These are phyloP conservation scores for Mortierella sp. DNA, from an alignment of 371 early-diverging fungal species.

Conservation along the genomic window DNA sequence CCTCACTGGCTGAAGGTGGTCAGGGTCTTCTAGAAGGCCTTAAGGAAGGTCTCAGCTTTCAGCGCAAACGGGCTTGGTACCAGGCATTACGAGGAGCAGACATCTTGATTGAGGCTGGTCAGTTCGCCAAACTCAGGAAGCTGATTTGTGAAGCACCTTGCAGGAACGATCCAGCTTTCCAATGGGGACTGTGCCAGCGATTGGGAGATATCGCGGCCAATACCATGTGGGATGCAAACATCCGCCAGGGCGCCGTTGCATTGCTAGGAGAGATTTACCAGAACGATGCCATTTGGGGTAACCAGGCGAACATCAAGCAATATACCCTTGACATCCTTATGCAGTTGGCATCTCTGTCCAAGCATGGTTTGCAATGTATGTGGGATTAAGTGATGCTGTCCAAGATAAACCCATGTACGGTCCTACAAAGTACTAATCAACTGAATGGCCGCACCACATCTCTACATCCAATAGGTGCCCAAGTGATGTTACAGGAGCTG, in stretches of 20 bases:
- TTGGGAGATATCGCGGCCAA: slow-evolving; percentile 9
- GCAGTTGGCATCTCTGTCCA: background rate
- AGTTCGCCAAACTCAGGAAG: too few species aligned
- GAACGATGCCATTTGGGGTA: slow-evolving; percentile 4
- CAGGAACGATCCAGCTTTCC: too few species aligned
- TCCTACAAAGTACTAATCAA: too few species aligned
- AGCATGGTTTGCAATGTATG: too few species aligned
- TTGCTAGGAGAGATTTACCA: background rate
- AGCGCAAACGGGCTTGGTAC: slow-evolving; percentile 4
- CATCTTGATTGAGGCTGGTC: too few species aligned
- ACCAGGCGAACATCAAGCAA: background rate
- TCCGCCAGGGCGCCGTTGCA: background rate
- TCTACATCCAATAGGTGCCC: too few species aligned
- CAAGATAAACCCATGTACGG: too few species aligned
- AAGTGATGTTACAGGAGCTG: background rate
- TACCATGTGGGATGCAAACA: background rate
- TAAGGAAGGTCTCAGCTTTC: background rate
- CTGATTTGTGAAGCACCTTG: too few species aligned
- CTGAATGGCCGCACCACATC: too few species aligned
- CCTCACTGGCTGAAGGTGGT: too few species aligned
- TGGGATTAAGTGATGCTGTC: too few species aligned
- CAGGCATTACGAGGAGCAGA: background rate
- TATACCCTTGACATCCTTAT: background rate
- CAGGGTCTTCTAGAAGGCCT: background rate
- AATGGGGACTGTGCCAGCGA: slow-evolving; percentile 3